Percentiles rank a stretch among this genome's conserved stretches.
phyloP scores from a whole-genome alignment of 2,329 filamentous ascomycete species.

The Aureobasidium vineae region DNA sequence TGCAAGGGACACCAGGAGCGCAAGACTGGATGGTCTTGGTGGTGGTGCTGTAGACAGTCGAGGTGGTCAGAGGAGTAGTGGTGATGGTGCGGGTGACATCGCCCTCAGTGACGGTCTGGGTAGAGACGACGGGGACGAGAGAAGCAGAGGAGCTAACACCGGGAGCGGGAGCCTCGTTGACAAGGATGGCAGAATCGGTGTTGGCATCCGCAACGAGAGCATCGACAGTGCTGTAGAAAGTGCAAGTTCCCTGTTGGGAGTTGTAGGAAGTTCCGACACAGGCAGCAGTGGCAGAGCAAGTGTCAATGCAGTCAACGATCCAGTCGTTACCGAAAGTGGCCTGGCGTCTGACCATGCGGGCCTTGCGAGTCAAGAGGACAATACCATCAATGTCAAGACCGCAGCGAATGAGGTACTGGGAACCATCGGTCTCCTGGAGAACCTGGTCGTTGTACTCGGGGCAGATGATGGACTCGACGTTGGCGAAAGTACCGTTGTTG shows the following conservation, averaged over 20 bases:
- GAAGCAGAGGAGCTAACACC: not conserved
- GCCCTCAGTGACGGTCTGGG: not conserved
- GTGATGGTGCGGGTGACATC: slow-evolving; percentile 14
- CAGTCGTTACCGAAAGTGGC: slow-evolving; percentile 17
- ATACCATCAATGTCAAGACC: not conserved
- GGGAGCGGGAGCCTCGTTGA: not conserved
- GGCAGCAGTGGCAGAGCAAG: not conserved
- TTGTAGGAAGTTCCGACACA: slow-evolving; percentile 22
- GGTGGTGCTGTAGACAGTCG: slow-evolving; percentile 22
- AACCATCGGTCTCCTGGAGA: not conserved
- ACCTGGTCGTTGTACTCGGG: slow-evolving; percentile 10
- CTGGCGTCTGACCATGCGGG: slow-evolving; percentile 19
- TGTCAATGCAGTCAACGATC: slow-evolving; percentile 20
- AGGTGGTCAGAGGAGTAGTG: slow-evolving; percentile 21
- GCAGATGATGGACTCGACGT: slow-evolving; percentile 6
- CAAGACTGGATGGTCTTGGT: slow-evolving; percentile 14
- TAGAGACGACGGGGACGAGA: not conserved
- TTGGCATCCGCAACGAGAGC: not conserved
- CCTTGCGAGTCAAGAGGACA: slow-evolving; percentile 17
- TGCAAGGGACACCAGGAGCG: slow-evolving; percentile 22
- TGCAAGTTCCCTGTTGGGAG: not conserved
- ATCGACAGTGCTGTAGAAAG: slow-evolving; percentile 19
- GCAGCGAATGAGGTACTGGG: slow-evolving; percentile 13
- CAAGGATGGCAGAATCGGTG: slow-evolving; percentile 15
- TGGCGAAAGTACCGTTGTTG: slow-evolving; percentile 4